phyloP scores from a whole-genome alignment of 306 rosid genomes.

The Vicia villosa region DNA sequence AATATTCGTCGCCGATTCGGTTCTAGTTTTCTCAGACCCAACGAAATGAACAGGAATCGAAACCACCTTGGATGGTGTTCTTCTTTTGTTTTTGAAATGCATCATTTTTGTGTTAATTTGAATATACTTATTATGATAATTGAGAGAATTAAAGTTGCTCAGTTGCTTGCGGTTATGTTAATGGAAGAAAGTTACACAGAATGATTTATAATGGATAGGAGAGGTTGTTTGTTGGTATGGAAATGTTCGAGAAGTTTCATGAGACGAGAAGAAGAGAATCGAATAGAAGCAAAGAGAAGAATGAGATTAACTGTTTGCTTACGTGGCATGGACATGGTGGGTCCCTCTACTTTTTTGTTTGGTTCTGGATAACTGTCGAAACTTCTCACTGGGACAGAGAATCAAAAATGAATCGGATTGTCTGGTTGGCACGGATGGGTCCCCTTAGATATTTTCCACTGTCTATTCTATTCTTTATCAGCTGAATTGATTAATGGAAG shows the following conservation, averaged over 20 bases:
- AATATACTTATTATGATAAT: background rate
- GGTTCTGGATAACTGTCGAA: constrained; percentile 34
- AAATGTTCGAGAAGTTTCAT: constrained; percentile 53
- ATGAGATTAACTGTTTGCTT: background rate
- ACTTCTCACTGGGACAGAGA: too few species aligned
- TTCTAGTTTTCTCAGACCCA: constrained; percentile 33
- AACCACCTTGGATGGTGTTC: constrained; percentile 46
- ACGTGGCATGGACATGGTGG: constrained; percentile 17
- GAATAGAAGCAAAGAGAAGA: too few species aligned
- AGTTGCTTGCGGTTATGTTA: background rate
- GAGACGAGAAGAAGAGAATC: background rate
- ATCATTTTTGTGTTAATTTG: background rate
- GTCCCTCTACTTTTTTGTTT: background rate
- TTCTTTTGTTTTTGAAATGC: constrained; percentile 40
- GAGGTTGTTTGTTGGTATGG: background rate
- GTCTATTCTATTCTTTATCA: too few species aligned
- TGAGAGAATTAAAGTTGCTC: background rate
- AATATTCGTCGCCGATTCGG: constrained; percentile 51
- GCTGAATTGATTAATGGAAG: too few species aligned
- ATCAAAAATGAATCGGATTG: too few species aligned
- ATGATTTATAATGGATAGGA: constrained; percentile 15
- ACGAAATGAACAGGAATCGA: constrained; percentile 63
- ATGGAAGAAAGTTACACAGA: background rate
- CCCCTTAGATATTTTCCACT: too few species aligned
- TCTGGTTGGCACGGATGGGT: too few species aligned